Base-by-base conservation (phyloP, 805 yeast genomes). In the Brettanomyces sp. region DNA sequence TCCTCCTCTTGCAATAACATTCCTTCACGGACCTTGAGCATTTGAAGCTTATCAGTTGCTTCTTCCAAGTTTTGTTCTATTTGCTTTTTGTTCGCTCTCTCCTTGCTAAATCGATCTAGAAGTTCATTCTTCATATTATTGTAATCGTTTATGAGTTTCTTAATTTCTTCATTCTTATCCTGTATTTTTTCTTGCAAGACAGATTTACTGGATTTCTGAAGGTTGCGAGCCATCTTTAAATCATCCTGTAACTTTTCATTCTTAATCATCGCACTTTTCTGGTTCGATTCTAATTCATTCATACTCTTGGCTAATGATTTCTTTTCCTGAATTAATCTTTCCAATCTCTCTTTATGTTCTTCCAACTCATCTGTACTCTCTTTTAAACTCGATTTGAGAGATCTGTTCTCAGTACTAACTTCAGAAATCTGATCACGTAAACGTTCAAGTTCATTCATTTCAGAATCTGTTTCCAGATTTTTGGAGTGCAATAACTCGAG, bases 111-210 rank as follows among this genome's bases (percentile, higher is more conserved):
- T 48, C 62, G 59, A 35, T 46, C 47, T 12, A 61, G 32, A 25
- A 65, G 45, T 38, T 65, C 67, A 38, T 58, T 57, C 47, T 63
- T 65, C 63, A 63, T 59, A 12, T 36, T 45, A 49, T 66, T 60
- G 50, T 59, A 60, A 13, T 63, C 67, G 32, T 47, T 45, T 23
- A 51, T 53, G 11, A 60, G 47, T 9, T 45, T 48, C 30, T 49
- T 47, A 30, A 55, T 51, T 45, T 55, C 56, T 13, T 25, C 35
- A 8, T 53, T 48, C 45, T 60, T 58, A n/a, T 35, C 22, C 13
- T 35, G 14, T 47, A 47, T 18, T 49, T 52, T 23, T 13, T 22
- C 47, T 18, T 44, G 34, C 30, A 33, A 21, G 18, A 28, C 33
- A 22, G 13, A 18, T 32, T 39, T 33, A 21, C 30, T 28, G n/a